Evolutionary conservation across 2,329 filamentous ascomycete species (phyloP).

Genomic region (Stagonosporopsis chrysanthemi): DNA sequence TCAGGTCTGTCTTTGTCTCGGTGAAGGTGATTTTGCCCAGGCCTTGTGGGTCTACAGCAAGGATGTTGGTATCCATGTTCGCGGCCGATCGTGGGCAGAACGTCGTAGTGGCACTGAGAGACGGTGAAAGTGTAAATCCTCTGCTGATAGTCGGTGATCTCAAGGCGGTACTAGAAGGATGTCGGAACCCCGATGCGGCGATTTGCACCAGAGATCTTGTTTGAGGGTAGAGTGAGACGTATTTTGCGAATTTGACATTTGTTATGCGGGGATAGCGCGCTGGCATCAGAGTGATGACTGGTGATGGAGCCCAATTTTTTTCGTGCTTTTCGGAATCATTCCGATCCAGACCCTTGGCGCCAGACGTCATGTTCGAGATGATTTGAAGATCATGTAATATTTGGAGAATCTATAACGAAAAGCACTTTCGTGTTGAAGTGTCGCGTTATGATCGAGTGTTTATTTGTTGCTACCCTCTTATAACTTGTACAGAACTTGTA

Average conservation of each 20-base stretch:
- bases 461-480: constrained; percentile 25
- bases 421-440: not conserved
- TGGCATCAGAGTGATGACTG: constrained; percentile 44
- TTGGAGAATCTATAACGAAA: not conserved
- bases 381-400: not conserved
- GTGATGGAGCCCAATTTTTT: constrained; percentile 35
- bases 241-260: constrained; percentile 43
- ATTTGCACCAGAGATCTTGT: constrained; percentile 39
- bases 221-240: constrained; percentile 18
- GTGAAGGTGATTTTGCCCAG: constrained; percentile 49
- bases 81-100: constrained; percentile 7
- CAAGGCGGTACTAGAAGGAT: constrained; percentile 35
- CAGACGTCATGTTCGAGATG: constrained; percentile 35
- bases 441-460: constrained; percentile 1
- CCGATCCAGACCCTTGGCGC: constrained; percentile 30
- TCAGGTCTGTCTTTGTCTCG: constrained; percentile 40
- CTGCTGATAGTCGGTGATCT: constrained; percentile 18
- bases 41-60: constrained; percentile 52
- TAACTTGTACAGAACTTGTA: constrained; percentile 14
- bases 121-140: not conserved
- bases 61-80: constrained; percentile 49
- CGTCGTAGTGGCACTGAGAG: not conserved
- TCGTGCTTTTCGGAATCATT: constrained; percentile 36
- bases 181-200: constrained; percentile 24
- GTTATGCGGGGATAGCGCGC: constrained; percentile 39